Evolutionary conservation across 345 rosid genomes (phyloP).

Genomic region (Melaleuca quinquenervia): DNA sequence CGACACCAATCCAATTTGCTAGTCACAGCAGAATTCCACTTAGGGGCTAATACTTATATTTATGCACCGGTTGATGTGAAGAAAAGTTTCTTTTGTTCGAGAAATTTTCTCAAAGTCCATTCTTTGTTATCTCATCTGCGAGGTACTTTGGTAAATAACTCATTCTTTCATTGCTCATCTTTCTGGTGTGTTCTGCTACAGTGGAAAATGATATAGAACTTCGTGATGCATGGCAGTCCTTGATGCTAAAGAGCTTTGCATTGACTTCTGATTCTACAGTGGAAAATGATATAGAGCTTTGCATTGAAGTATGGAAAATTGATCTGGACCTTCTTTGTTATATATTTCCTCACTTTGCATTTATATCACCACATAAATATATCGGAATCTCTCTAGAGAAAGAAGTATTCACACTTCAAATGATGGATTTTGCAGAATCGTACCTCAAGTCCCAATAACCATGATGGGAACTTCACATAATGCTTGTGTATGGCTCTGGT

Average conservation of each 20-base stretch:
- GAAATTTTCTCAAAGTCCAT: neutral
- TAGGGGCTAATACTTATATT: neutral
- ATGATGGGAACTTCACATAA: neutral
- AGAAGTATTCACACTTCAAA: neutral
- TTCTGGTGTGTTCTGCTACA: neutral
- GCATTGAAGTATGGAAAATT: no score
- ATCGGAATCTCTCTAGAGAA: no score
- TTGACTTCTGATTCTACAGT: neutral
- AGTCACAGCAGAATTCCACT: neutral
- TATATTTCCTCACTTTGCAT: neutral
- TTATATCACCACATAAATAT: neutral
- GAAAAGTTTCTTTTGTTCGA: neutral
- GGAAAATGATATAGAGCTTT: no score
- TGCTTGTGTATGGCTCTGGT: neutral
- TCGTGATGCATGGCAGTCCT: neutral
- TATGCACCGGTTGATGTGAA: neutral
- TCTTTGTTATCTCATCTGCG: neutral
- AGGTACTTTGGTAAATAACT: neutral
- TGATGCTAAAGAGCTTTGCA: neutral
- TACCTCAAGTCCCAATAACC: neutral
- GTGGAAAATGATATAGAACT: neutral
- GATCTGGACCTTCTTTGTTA: neutral
- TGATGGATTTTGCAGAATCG: neutral
- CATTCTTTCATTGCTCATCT: neutral
- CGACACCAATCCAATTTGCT: neutral